Evolutionary conservation across 129 eudicot genomes (phyloP).

Genomic region (sunflower (Helianthus annuus)): DNA sequence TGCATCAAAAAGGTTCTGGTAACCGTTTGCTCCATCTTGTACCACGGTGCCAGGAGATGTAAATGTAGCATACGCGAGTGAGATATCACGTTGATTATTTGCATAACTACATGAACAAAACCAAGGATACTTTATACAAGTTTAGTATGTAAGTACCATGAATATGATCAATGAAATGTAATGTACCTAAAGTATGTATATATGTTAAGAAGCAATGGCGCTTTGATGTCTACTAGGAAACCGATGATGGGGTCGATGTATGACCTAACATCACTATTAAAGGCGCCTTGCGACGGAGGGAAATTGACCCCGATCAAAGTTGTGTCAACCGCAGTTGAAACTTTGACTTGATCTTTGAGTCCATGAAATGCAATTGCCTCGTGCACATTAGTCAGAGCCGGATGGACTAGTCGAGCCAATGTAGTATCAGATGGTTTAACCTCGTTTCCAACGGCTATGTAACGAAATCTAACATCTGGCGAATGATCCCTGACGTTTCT

Average conservation of each 20-base stretch:
- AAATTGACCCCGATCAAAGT: conserved; percentile 27
- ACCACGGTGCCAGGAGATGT: conserved; percentile 27
- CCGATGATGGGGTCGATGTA: conserved; percentile 41
- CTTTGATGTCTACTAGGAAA: conserved; percentile 24
- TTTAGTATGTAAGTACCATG: background rate
- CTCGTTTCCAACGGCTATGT: conserved; percentile 68
- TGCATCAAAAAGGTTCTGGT: conserved; percentile 41
- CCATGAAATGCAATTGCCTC: conserved; percentile 41
- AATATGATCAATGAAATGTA: background rate
- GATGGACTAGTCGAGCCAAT: conserved; percentile 42
- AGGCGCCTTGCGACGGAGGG: conserved; percentile 37
- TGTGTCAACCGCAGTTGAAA: conserved; percentile 42
- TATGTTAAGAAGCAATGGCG: conserved; percentile 41
- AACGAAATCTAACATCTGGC: conserved; percentile 35
- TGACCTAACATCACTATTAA: conserved; percentile 21
- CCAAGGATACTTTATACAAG: too few species aligned
- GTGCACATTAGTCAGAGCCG: conserved; percentile 44
- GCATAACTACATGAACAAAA: conserved; percentile 15
- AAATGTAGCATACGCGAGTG: conserved; percentile 36
- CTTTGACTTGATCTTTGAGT: conserved; percentile 38
- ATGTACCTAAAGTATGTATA: conserved; percentile 38
- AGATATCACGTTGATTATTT: conserved; percentile 27
- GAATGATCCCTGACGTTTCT: conserved; percentile 35
- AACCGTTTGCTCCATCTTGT: conserved; percentile 34
- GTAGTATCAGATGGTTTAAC: conserved; percentile 41